Evolutionary conservation across 768 basidiomycete species (phyloP).

Genomic region (Chalciporus piperatus): DNA sequence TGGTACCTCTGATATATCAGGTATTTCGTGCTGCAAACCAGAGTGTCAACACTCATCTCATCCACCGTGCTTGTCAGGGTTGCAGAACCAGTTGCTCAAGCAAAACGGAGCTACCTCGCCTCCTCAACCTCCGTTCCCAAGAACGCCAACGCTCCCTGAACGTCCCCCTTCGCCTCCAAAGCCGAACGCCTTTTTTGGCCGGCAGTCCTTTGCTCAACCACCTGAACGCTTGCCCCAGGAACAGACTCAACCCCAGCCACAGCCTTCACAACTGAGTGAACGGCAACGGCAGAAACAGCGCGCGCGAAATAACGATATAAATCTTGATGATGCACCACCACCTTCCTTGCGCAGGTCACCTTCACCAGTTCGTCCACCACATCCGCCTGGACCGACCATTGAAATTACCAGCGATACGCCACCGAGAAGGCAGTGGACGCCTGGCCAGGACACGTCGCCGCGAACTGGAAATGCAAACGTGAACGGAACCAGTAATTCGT

Average conservation of each 20-base stretch:
- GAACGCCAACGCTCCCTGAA: conserved; percentile 18
- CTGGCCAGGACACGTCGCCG: conserved; percentile 16
- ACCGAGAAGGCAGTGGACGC: conserved; percentile 29
- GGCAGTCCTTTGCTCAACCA: conserved; percentile 13
- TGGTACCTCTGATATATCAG: conserved; percentile 4
- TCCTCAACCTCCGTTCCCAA: conserved; percentile 18
- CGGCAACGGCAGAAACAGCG: conserved; percentile 27
- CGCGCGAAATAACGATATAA: conserved; percentile 23
- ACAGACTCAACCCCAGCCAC: conserved; percentile 12
- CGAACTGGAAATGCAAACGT: conserved; percentile 9
- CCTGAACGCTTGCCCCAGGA: conserved; percentile 8
- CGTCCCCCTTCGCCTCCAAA: conserved; percentile 21
- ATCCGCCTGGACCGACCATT: conserved; percentile 21
- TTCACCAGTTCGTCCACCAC: conserved; percentile 19
- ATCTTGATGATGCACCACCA: conserved; percentile 43
- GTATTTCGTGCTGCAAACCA: conserved; percentile 1
- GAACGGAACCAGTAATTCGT: conserved; percentile 6
- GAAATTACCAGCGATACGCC: conserved; percentile 29
- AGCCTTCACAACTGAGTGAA: conserved; percentile 18
- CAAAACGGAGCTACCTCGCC: conserved; percentile 12
- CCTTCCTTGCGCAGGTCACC: conserved; percentile 40
- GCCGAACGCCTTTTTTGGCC: conserved; percentile 19
- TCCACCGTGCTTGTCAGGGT: not conserved
- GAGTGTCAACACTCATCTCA: conserved; percentile 7
- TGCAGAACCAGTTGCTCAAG: conserved; percentile 5